These are phyloP conservation scores for Globisporangium radiosum DNA, from an alignment of 352 stramenopile genomes.

Conservation along the genomic window DNA sequence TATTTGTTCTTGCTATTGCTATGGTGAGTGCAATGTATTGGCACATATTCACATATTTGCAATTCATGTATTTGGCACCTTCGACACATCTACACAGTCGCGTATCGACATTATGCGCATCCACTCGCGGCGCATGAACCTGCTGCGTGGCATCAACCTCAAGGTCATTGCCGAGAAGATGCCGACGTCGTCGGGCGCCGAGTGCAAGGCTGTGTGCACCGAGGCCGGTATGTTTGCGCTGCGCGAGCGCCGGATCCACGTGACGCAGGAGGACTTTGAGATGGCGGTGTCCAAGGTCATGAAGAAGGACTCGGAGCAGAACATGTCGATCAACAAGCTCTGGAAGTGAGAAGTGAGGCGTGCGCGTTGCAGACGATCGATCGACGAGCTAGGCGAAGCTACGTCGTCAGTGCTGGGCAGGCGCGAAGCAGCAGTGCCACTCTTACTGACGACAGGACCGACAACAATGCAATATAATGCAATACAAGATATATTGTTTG, in stretches of 20 bases:
- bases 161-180: conserved; percentile 98
- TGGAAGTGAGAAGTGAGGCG: conserved; percentile 92
- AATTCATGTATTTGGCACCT: too few relatives aligned
- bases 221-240: conserved; percentile 99
- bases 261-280: conserved; percentile 99
- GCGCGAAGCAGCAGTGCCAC: too few relatives aligned
- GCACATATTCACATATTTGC: too few relatives aligned
- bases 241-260: conserved; percentile 97
- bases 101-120: conserved; percentile 98
- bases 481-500: too few relatives aligned
- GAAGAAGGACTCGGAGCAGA: conserved; percentile 99
- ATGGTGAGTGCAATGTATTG: not conserved
- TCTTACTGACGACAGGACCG: too few relatives aligned
- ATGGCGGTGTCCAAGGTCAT: conserved; percentile 99
- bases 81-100: conserved; percentile 27
- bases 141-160: conserved; percentile 98
- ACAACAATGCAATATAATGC: too few relatives aligned
- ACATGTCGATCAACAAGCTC: conserved; percentile 98
- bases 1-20: conserved; percentile 5
- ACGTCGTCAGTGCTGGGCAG: too few relatives aligned
- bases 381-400: not conserved
- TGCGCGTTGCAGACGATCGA: not conserved
- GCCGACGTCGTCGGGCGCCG: conserved; percentile 94
- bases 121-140: conserved; percentile 99
- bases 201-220: conserved; percentile 99